A percentile compares a stretch with the other conserved stretches of the same genome.
Conservation (phyloP, 805 yeast genomes). For the Wickerhamiella lipophila region DNA sequence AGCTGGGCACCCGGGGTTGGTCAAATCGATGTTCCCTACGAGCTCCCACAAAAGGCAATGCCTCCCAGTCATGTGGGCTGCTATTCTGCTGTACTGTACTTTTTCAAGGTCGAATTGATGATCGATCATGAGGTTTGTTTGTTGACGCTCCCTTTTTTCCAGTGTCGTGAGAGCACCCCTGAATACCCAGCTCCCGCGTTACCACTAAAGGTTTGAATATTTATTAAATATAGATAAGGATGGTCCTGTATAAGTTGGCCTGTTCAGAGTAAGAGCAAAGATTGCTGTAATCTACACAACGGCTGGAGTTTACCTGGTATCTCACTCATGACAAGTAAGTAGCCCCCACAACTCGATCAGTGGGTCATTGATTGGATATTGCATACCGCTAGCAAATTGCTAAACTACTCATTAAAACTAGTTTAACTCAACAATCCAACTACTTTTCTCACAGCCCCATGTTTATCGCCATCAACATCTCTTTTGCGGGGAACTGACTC, state of each 20-base stretch:
- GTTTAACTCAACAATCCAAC: no score
- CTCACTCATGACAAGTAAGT: no score
- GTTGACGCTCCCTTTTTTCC: constrained; percentile 9
- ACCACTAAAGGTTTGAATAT: background rate
- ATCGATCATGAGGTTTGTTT: background rate
- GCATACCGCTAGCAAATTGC: no score
- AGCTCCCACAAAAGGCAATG: constrained; percentile 2
- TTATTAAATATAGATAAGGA: background rate
- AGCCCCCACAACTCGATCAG: no score
- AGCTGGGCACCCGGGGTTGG: constrained; percentile 5
- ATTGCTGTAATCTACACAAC: no score
- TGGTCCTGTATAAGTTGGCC: no score
- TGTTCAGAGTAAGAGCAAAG: no score
- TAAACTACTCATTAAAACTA: no score
- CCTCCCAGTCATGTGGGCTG: constrained; percentile 12
- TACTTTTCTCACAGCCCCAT: no score
- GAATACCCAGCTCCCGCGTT: constrained; percentile 1
- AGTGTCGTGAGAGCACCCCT: background rate
- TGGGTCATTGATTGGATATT: no score
- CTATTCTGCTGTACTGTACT: constrained; percentile 11
- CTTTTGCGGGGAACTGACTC: constrained; percentile 4
- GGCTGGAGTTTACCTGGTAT: no score
- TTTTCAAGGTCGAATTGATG: constrained; percentile 2
- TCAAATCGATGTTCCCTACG: constrained; percentile 11
- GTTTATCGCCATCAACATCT: no score